phyloP scores from a whole-genome alignment of 257 asterid genomes.

The Cordia subcordata region DNA sequence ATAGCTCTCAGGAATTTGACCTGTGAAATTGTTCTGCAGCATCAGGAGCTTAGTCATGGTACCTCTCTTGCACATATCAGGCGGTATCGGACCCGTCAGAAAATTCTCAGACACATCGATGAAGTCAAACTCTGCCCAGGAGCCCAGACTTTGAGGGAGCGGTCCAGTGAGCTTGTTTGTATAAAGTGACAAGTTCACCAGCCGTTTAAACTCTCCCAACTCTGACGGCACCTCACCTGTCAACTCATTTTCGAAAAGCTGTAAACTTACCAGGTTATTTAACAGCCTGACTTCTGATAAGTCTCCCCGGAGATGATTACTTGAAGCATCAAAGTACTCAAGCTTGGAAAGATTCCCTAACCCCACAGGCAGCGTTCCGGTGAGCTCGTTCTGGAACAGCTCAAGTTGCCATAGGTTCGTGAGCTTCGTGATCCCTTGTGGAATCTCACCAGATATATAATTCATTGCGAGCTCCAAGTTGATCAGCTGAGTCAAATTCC shows the following conservation, averaged over 20 bases:
- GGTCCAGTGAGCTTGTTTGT: slow-evolving; percentile 14
- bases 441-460: slow-evolving; percentile 55
- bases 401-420: slow-evolving; percentile 65
- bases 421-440: slow-evolving; percentile 57
- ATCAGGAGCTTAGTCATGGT: slow-evolving; percentile 12
- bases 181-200: slow-evolving; percentile 13
- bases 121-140: slow-evolving; percentile 14
- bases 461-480: slow-evolving; percentile 58
- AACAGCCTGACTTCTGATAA: slow-evolving; percentile 51
- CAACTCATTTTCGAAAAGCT: slow-evolving; percentile 56
- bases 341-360: slow-evolving; percentile 58
- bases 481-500: slow-evolving; percentile 48
- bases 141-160: slow-evolving; percentile 17
- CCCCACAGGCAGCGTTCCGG: slow-evolving; percentile 70
- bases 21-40: slow-evolving; percentile 17
- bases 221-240: slow-evolving; percentile 17
- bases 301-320: slow-evolving; percentile 54
- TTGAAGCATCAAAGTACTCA: slow-evolving; percentile 66
- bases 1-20: slow-evolving; percentile 16
- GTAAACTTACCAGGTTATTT: slow-evolving; percentile 52
- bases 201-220: slow-evolving; percentile 15
- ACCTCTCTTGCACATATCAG: slow-evolving; percentile 16
- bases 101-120: slow-evolving; percentile 21
- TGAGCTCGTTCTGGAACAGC: slow-evolving; percentile 44
- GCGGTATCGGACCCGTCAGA: slow-evolving; percentile 19